Evolutionary conservation across 352 stramenopile genomes (phyloP).

Genomic region (Blastocystis sp.): DNA sequence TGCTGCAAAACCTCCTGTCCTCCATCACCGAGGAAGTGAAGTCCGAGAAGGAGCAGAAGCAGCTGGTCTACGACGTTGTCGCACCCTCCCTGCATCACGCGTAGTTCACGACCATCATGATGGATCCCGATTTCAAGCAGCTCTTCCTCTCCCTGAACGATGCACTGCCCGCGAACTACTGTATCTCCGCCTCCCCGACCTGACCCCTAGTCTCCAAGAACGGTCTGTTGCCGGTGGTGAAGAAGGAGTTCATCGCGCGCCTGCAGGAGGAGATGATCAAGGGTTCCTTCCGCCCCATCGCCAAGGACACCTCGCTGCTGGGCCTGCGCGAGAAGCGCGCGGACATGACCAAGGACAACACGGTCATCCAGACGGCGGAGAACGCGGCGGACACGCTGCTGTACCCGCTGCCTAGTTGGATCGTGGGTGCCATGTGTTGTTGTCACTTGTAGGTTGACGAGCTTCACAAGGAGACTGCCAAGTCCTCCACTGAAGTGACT

Average conservation of each 20-base stretch:
- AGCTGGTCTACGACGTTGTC: constrained; percentile 36
- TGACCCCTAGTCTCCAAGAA: background rate
- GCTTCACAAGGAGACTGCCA: background rate
- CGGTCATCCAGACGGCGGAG: constrained; percentile 14
- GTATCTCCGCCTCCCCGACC: background rate
- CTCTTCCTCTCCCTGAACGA: constrained; percentile 25
- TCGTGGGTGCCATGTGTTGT: background rate
- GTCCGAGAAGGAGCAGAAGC: background rate
- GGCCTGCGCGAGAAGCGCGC: constrained; percentile 19
- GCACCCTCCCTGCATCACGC: background rate
- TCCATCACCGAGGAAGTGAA: constrained; percentile 5
- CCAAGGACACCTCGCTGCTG: background rate
- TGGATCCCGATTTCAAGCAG: constrained; percentile 53
- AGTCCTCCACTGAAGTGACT: background rate
- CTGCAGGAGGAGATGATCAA: constrained; percentile 47
- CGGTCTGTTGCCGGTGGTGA: background rate
- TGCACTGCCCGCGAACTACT: constrained; percentile 41
- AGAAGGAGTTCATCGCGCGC: constrained; percentile 58
- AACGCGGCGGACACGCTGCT: background rate
- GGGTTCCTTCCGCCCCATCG: background rate
- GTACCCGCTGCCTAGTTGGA: constrained; percentile 46
- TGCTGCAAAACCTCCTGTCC: constrained; percentile 61
- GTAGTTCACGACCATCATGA: constrained; percentile 49
- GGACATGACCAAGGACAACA: constrained; percentile 22
- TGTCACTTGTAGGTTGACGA: constrained; percentile 1